Base-by-base conservation (phyloP, 345 rosid genomes). In the Eucalyptus guilfoylei region DNA sequence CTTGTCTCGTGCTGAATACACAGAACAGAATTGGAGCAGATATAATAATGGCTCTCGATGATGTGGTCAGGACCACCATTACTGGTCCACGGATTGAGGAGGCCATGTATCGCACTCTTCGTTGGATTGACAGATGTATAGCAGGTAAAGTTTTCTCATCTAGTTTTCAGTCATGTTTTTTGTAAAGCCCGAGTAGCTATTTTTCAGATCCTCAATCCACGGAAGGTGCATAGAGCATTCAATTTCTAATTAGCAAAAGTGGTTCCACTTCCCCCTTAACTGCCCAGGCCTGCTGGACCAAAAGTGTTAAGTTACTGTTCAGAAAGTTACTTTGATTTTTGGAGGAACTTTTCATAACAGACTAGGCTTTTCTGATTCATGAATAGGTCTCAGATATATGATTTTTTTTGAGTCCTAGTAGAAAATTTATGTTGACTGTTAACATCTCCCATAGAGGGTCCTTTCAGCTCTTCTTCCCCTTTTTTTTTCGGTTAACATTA, bases 21-120 rank as follows among this genome's bases (percentile, higher is more conserved):
- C 96, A 96, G 98, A 96, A 95, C 88, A 94, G 94, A 91, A 95
- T 96, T 87, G 98, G 98, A 88, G 98, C 98, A 67, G 97, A 96
- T 93, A 95, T 96, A 87, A 96, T 96, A 88, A 95, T 96, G 98
- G 98, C 98, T 83, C 97, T 95, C 86, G 97, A 96, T 92, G 98
- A 96, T 94, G 98, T 95, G 37, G 98, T 96, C 55, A 96, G 49
- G 92, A 96, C 98, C 69, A 96, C 97, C 86, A 95, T 93, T 89
- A 96, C 95, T 32, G 98, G 98, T 86, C 97, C 96, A 72, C 92
- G 98, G 80, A 93, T 96, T 88, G 95, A 95, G 92, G 98, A 95
- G 90, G 98, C 98, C 90, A 96, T 94, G 98, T 92, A 94, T 88
- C 97, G 96, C 83, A 96, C 98, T 34, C 96, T 96, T 90, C 97